These are phyloP conservation scores for Cyclotella distinguenda DNA, from an alignment of 108 stramenopile species.

Conservation along the genomic window DNA sequence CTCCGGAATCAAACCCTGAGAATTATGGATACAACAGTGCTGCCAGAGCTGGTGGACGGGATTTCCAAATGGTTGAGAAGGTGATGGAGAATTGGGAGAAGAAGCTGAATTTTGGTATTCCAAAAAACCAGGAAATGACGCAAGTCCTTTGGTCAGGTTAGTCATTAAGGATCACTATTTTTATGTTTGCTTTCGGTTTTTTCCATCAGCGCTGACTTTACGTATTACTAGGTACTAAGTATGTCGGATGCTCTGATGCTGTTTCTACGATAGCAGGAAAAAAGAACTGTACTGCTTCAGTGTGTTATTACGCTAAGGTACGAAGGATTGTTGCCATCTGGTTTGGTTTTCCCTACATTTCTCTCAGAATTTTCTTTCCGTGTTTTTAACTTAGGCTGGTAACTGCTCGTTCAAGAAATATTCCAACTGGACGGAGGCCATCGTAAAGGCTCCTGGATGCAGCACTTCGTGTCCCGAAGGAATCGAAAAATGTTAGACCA, in stretches of 20 bases:
- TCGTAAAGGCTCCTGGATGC: no score
- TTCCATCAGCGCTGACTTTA: background rate
- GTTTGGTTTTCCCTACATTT: no score
- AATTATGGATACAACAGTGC: conserved; percentile 6
- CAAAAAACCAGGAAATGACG: conserved; percentile 7
- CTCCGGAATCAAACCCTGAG: conserved; percentile 2
- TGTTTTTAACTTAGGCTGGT: no score
- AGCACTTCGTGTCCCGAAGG: no score
- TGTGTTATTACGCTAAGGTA: no score
- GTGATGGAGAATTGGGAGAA: conserved; percentile 10
- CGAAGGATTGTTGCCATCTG: no score
- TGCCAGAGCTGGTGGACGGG: background rate
- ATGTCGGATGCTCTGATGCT: conserved; percentile 10
- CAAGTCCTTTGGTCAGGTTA: conserved; percentile 10
- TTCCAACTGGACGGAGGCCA: no score
- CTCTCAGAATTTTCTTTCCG: no score
- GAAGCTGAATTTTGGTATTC: background rate
- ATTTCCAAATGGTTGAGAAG: background rate
- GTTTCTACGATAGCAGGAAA: background rate
- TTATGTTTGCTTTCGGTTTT: background rate
- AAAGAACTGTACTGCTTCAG: conserved; percentile 7
- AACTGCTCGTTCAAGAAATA: no score
- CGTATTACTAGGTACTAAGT: conserved; percentile 1
- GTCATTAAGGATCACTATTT: background rate
- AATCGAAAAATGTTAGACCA: no score